phyloP scores from a whole-genome alignment of 495 filamentous ascomycete species.

The Aeminium ludgeri region DNA sequence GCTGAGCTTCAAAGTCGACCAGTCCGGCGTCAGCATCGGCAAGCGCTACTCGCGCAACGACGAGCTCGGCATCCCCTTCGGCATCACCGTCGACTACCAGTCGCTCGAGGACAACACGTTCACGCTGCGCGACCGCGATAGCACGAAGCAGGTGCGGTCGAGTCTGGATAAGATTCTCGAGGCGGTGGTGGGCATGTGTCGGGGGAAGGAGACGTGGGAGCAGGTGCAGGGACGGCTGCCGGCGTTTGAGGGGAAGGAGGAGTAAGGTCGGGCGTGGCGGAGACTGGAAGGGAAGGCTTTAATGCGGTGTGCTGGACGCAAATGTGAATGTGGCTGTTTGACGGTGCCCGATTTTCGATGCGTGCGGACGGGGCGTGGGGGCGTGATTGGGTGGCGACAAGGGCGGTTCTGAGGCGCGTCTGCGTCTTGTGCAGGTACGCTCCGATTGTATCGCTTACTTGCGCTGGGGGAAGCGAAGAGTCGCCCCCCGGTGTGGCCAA shows the following conservation, averaged over 20 bases:
- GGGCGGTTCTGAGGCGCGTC: no score
- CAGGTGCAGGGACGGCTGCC: constrained; percentile 44
- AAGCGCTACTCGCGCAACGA: constrained; percentile 50
- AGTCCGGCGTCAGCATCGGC: constrained; percentile 50
- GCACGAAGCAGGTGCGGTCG: constrained; percentile 49
- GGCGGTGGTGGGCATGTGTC: constrained; percentile 42
- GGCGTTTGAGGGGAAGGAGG: constrained; percentile 51
- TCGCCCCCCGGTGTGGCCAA: no score
- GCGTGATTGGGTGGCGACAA: no score
- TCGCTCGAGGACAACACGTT: constrained; percentile 48
- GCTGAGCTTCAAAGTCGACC: constrained; percentile 47
- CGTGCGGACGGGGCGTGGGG: no score
- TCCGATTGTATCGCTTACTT: no score
- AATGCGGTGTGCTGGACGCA: no score
- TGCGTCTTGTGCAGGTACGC: no score
- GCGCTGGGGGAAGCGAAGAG: no score
- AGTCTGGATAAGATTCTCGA: constrained; percentile 47
- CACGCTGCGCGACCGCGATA: constrained; percentile 52
- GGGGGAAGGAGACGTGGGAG: constrained; percentile 48
- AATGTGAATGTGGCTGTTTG: no score
- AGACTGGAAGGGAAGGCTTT: no score
- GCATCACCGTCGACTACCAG: constrained; percentile 56
- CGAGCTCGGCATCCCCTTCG: constrained; percentile 49
- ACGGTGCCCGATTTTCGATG: no score
- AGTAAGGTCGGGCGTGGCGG: constrained; percentile 1